Base-by-base conservation (phyloP, 2,329 filamentous ascomycete species). In the Nemania serpens region DNA sequence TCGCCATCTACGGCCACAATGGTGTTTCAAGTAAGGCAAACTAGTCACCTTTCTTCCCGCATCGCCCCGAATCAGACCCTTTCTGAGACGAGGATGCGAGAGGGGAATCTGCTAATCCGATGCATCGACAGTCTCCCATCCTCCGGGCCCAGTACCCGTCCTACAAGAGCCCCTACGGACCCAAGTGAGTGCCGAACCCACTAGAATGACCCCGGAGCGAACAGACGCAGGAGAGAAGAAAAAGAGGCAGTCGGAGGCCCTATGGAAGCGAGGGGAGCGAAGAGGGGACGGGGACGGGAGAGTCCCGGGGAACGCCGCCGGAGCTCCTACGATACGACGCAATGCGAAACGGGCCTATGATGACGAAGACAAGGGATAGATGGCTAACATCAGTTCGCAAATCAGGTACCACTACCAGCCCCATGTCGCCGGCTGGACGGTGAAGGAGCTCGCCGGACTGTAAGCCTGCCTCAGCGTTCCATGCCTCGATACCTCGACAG, bases 101-200 rank as follows among this genome's bases (percentile, higher is more conserved):
- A 29, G 7, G 25, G n/a, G n/a, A n/a, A 18, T 57, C 15, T 34
- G 29, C 59, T 63, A 46, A 59, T 36, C 13, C 36, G 10, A 29
- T 50, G n/a, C 62, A 48, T 9, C 46, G 50, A 17, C 69, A 85
- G 82, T 79, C 79, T 74, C 77, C 78, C 71, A 68, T 77, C 74
- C 78, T 75, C 75, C 75, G 76, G 73, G 71, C 75, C 64, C 69
- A 75, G 65, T 73, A 68, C 65, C 73, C 75, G 48, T 67, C 74
- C 63, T 88, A 87, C 81, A 83, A 82, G 78, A 88, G 84, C 78
- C 78, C 81, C 68, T 88, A 85, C 74, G 86, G 85, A 74, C 87
- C 87, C 55, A 88, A 87, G 87, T 89, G 84, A 78, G 81, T 77
- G 75, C 74, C 63, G 37, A 57, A 34, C 29, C 37, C 50, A 36